A percentile compares a stretch with the other conserved stretches of the same genome.
These are phyloP conservation scores for Calocera cornea DNA, from an alignment of 768 basidiomycete genomes.

Conservation along the genomic window DNA sequence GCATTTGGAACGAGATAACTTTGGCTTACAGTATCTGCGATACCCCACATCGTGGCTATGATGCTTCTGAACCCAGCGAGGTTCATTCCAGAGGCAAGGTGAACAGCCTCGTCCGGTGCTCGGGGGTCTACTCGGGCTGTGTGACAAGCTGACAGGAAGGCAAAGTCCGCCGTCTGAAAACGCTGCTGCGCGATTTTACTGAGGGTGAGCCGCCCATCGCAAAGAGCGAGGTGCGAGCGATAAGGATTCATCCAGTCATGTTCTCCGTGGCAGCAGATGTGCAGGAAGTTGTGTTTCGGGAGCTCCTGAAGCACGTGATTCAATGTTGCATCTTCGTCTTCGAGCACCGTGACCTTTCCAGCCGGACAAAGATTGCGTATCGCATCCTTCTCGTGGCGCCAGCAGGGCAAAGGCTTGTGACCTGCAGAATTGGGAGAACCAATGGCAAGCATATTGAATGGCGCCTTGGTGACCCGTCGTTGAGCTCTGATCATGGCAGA, in stretches of 20 bases:
- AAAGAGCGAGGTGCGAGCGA: not conserved
- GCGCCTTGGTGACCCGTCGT: not conserved
- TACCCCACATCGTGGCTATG: conserved; percentile 35
- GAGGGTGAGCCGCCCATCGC: not conserved
- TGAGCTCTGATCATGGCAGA: conserved; percentile 14
- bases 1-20: not conserved
- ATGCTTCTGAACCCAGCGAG: conserved; percentile 23
- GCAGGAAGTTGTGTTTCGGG: conserved; percentile 15
- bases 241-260: conserved; percentile 12
- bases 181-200: not conserved
- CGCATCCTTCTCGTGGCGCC: conserved; percentile 7
- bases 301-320: conserved; percentile 10
- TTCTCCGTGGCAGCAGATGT: conserved; percentile 22
- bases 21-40: conserved; percentile 20
- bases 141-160: conserved; percentile 37
- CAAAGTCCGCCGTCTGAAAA: conserved; percentile 21
- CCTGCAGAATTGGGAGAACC: not conserved
- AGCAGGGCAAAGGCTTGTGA: conserved; percentile 7
- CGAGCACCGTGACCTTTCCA: not conserved
- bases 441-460: conserved; percentile 2
- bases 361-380: not conserved
- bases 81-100: conserved; percentile 33
- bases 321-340: conserved; percentile 5
- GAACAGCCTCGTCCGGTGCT: conserved; percentile 28
- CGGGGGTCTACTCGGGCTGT: conserved; percentile 28